A percentile compares a stretch with the other conserved stretches of the same genome.
These are phyloP conservation scores for Simplicillium aogashimaense DNA, from an alignment of 2,329 filamentous ascomycete genomes.

Conservation along the genomic window DNA sequence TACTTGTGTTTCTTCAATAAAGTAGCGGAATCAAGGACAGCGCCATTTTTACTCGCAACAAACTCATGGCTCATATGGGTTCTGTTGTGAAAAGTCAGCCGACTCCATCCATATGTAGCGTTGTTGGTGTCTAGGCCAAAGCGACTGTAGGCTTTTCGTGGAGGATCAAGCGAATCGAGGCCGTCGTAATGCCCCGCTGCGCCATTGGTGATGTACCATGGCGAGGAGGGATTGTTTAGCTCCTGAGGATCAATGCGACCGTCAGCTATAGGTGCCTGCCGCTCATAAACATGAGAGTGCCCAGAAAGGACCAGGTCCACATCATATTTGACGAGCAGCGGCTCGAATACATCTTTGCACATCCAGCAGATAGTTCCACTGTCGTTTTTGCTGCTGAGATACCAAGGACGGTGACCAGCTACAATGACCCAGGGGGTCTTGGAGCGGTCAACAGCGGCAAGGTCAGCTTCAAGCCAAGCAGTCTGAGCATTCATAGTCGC, in stretches of 20 bases:
- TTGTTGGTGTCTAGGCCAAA: constrained; percentile 19
- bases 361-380: constrained; percentile 1
- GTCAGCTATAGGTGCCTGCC: neutral
- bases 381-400: neutral
- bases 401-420: constrained; percentile 4
- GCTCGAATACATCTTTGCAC: constrained; percentile 3
- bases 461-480: constrained; percentile 1
- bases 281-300: constrained; percentile 3
- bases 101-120: constrained; percentile 24
- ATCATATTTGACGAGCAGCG: constrained; percentile 1
- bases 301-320: constrained; percentile 3
- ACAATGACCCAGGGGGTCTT: constrained; percentile 4
- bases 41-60: constrained; percentile 18
- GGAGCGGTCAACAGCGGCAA: constrained; percentile 2
- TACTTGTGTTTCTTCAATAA: constrained; percentile 10
- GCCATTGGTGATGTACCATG: constrained; percentile 18
- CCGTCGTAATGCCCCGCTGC: constrained; percentile 18
- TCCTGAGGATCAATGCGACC: neutral
- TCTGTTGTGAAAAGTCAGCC: constrained; percentile 27
- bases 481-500: neutral
- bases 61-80: constrained; percentile 27
- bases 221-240: constrained; percentile 3
- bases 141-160: constrained; percentile 7
- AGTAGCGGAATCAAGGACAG: constrained; percentile 18
- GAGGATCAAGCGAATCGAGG: constrained; percentile 9